These are phyloP conservation scores for Sequoia sempervirens DNA, from an alignment of 75 land plant species.

Conservation along the genomic window DNA sequence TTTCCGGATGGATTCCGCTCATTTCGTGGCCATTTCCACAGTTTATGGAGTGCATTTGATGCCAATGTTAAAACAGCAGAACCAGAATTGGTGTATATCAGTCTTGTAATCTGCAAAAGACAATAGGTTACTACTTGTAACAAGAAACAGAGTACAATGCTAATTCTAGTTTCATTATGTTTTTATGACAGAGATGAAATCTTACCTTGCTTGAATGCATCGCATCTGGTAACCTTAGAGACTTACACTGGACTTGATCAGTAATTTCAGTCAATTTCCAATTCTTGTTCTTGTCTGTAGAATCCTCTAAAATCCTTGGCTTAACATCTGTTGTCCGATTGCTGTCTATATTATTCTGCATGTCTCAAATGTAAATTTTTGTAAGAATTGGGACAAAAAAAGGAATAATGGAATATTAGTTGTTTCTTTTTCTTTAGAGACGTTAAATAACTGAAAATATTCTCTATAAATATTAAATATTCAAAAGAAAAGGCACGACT, in stretches of 20 bases:
- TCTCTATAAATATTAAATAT: neutral
- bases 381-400: neutral
- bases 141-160: neutral
- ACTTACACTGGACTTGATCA: conserved; percentile 48
- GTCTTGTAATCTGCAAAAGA: conserved; percentile 30
- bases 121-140: neutral
- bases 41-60: conserved; percentile 64
- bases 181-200: neutral
- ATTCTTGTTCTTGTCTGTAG: conserved; percentile 45
- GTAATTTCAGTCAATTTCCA: conserved; percentile 70
- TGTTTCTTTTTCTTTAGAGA: neutral
- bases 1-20: conserved; percentile 45
- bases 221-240: conserved; percentile 54
- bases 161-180: neutral
- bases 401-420: neutral
- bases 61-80: conserved; percentile 55
- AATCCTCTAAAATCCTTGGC: conserved; percentile 64
- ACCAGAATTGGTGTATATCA: conserved; percentile 75
- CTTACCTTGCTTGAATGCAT: conserved; percentile 44
- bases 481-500: neutral
- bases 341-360: conserved; percentile 54
- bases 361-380: neutral
- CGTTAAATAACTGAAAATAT: neutral
- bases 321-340: conserved; percentile 60
- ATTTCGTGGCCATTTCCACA: conserved; percentile 71